Evolutionary conservation across 2,329 filamentous ascomycete genomes (phyloP), one percentile per base, ranked within the genome.

Genomic region (Metarhizium album): DNA sequence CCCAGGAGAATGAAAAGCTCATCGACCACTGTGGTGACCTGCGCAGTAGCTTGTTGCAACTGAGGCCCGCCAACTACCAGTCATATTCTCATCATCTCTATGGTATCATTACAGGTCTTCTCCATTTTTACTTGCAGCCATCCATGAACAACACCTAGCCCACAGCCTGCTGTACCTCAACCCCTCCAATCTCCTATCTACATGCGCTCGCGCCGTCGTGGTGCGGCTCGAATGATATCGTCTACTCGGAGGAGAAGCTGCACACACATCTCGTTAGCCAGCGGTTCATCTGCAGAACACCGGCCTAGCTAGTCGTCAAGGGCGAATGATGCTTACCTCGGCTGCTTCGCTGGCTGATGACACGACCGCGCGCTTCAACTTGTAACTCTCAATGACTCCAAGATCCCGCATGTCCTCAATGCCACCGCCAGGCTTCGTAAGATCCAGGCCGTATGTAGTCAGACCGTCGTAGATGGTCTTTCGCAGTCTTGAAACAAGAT

Each of bases 301-400:
- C 11, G 16, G n/a, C 37, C n/a, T 40, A 8, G 37, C 18, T 40
- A 5, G 37, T 3, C 20, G 18, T 18, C n/a, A 16, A 40, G n/a
- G 20, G 22, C 4, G 9, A 27, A 2, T 11, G 18, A 24, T 31
- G 67, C 83, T 74, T 76, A 94, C 89, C 80, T 98, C 93, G 58
- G 93, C 90, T 55, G 93, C 93, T 72, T 98, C 93, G 52, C 89
- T 94, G 22, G 93, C 93, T 54, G 90, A 95, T 49, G 87, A 94
- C 48, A 98, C 93, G 50, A 98, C 93, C n/a, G 93, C 93, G 67
- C 83, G 86, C 81, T 98, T 98, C 67, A 98, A 74, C 78, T 98
- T 98, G 78, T 96, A 97, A 69, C 89, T 95, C 74, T 98, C 93
- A 59, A 98, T 86, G 27, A 98, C 90, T 43, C 93, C 93, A 46